Evolutionary conservation across 2,329 filamentous ascomycete genomes (phyloP), one percentile per base, ranked within the genome.

Genomic region (Alternaria burnsii): DNA sequence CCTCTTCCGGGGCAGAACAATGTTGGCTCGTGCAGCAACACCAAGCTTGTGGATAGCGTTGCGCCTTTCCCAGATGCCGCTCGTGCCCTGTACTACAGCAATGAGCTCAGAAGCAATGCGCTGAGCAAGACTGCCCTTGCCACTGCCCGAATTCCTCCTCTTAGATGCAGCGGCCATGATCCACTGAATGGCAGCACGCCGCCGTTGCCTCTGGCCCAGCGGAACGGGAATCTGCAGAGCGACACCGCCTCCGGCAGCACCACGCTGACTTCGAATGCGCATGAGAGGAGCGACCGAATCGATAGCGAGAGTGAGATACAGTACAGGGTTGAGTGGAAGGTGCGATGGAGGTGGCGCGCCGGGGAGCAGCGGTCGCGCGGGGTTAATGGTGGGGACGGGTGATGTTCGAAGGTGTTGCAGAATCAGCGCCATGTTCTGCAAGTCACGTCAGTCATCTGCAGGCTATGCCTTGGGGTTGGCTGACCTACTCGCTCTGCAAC

Each of bases 281-380:
- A 99, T 83, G 16, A 99, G 86, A 10, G 95, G 95, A 1, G 94
- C 92, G 24, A 99, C 90, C 10, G 92, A 96, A 84, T 99, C 95
- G 72, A 99, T 89, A 32, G 94, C 93, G 32, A 96, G 85, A 12
- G 91, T 92, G 48, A 99, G 89, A 82, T 98, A 99, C 55, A 92
- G 86, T 55, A 96, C 85, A 1, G 95, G 95, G 79, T 97, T 92
- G 32, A 97, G 87, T 3, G 95, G 93, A 10, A 99, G 89, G 71
- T 94, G 89, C 4, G 86, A 83, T 24, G 91, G 84, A 1, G 93
- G 91, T 1, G 94, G 92, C 2, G 89, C 85, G 58, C 91, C 91
- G 2, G 93, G 91, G 34, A 94, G 82, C 30, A 95, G 87, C 16
- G 90, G 89, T 55, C 87, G 89, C 61, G 85, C 81, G 22, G 91